These are phyloP conservation scores for grape (Vitis vinifera) DNA, from an alignment of 164 flowering plant species.

Conservation along the genomic window ASM3070453v1 NC_081809.1:4315001-4315500, in stretches of 20 bases:
- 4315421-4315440: too few species aligned
- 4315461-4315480: too few species aligned
- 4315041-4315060: background rate
- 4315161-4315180: background rate
- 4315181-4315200: background rate
- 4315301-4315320: too few species aligned
- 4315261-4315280: background rate
- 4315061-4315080: too few species aligned
- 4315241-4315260: background rate
- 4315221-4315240: background rate
- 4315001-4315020: background rate
- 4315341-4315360: too few species aligned
- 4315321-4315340: too few species aligned
- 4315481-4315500: too few species aligned
- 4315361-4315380: too few species aligned
- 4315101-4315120: background rate
- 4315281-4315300: background rate
- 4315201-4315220: background rate
- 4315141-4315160: background rate
- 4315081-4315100: background rate
- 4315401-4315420: too few species aligned
- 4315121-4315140: background rate
- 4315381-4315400: too few species aligned
- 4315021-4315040: background rate
- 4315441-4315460: too few species aligned